phyloP scores from a whole-genome alignment of 2,329 filamentous ascomycete genomes.

The Hypomyces perniciosus region DNA sequence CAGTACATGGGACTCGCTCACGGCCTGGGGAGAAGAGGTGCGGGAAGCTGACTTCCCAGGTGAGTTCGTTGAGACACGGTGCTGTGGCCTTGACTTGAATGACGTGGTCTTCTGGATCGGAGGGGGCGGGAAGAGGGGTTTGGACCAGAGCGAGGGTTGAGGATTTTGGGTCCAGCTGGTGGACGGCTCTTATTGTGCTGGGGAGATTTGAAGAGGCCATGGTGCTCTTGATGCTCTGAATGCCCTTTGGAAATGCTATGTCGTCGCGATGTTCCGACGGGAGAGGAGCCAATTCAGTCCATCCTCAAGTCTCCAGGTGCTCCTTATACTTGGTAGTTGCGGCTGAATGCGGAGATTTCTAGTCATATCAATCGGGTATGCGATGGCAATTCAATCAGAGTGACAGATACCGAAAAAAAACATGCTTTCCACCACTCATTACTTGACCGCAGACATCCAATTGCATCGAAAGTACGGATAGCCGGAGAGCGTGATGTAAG shows the following conservation, averaged over 20 bases:
- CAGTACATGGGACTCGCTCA: constrained; percentile 30
- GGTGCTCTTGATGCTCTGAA: background rate
- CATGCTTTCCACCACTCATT: too few relatives aligned
- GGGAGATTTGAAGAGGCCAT: constrained; percentile 8
- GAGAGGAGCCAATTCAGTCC: constrained; percentile 1
- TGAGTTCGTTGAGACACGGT: constrained; percentile 28
- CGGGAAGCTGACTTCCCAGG: constrained; percentile 23
- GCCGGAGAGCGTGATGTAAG: too few relatives aligned
- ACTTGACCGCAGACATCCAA: too few relatives aligned
- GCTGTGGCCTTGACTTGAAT: constrained; percentile 29
- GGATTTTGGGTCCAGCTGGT: constrained; percentile 19
- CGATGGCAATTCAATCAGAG: too few relatives aligned
- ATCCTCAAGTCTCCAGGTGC: too few relatives aligned
- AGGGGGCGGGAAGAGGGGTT: constrained; percentile 18
- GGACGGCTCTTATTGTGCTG: constrained; percentile 19
- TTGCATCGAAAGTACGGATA: too few relatives aligned
- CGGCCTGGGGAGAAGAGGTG: constrained; percentile 17
- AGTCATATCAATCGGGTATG: too few relatives aligned
- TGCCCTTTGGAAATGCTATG: background rate
- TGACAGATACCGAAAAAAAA: too few relatives aligned
- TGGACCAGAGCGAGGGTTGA: constrained; percentile 15
- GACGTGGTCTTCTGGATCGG: constrained; percentile 21
- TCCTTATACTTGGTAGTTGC: too few relatives aligned
- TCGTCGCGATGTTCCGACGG: background rate
- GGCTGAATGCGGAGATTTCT: too few relatives aligned